Evolutionary conservation across 176 grass and related monocot genomes (phyloP), one percentile per base, ranked within the genome.

Genomic region (Canna indica): DNA sequence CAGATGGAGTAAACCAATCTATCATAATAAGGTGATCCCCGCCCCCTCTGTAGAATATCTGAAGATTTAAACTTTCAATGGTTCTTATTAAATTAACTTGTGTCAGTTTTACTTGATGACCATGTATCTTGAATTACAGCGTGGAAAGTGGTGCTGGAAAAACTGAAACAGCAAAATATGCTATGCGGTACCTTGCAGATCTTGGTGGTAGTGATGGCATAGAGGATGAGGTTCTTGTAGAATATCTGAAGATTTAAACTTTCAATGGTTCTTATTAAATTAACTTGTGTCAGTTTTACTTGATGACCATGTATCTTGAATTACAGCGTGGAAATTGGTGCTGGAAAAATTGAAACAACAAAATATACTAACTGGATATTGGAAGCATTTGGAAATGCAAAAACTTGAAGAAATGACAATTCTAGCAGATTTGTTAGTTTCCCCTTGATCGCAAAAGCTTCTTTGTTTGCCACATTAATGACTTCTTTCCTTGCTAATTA

Each of bases 351-450:
- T n/a, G n/a, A n/a, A n/a, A n/a, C n/a, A n/a, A n/a, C n/a, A n/a
- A n/a, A n/a, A n/a, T n/a, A n/a, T n/a, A n/a, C 89, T 3, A 99
- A 99, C 75, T 90, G 84, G 61, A 93, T 99, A 83, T 84, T 99
- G 8, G 94, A 99, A 83, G 94, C 94, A 69, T 99, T 99, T 88
- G 94, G 94, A 75, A 99, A 99, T 82, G 94, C 94, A 76, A 99
- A 93, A 73, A 99, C 94, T 83, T 84, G 81, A 69, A 90, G 89
- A 81, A 99, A 99, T 81, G 86, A 93, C 69, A 99, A 99, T 50
- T 99, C 94, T 66, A 99, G 94, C 83, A 84, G 94, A 59, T 99
- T 99, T 22, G 94, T 99, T 77, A 93, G 90, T 77, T 39, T 16
- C 11, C 59, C 29, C 28, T 2, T 33, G 59, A 17, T 25, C 18